These are phyloP conservation scores for Ilyonectria robusta DNA, from an alignment of 2,329 filamentous ascomycete species.

Conservation along the genomic window DNA sequence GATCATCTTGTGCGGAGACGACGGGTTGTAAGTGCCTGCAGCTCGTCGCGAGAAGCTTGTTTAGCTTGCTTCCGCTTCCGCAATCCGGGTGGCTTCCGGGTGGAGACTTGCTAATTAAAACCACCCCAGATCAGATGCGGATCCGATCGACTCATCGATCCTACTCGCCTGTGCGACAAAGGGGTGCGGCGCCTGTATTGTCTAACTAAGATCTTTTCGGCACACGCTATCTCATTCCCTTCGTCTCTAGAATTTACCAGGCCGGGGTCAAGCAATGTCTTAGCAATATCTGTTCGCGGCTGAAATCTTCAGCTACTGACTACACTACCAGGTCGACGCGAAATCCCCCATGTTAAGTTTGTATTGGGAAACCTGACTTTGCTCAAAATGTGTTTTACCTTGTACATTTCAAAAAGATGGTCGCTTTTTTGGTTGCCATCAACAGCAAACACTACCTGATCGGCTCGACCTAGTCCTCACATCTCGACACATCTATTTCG, in stretches of 20 bases:
- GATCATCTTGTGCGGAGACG: neutral
- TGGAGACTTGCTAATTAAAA: neutral
- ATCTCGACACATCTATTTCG: too few relatives aligned
- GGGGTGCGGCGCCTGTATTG: neutral
- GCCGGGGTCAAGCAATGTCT: too few relatives aligned
- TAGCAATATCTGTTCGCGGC: too few relatives aligned
- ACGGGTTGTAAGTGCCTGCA: neutral
- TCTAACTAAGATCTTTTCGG: neutral
- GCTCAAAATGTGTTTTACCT: too few relatives aligned
- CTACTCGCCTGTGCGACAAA: neutral
- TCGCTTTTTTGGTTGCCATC: too few relatives aligned
- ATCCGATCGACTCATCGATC: neutral
- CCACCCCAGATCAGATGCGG: neutral
- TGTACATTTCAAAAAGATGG: too few relatives aligned
- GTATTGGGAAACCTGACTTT: too few relatives aligned
- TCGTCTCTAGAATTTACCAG: neutral
- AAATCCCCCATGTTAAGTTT: too few relatives aligned
- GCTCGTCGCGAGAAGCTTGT: neutral
- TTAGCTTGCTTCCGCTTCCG: neutral
- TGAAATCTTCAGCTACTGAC: too few relatives aligned
- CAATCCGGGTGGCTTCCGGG: neutral
- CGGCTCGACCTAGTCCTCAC: too few relatives aligned
- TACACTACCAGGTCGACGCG: too few relatives aligned
- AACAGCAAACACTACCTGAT: too few relatives aligned
- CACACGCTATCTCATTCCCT: neutral